Percentiles rank a stretch among this genome's conserved stretches.
Conservation (phyloP, 2,329 filamentous ascomycete species). For the Oidium heveae region DNA sequence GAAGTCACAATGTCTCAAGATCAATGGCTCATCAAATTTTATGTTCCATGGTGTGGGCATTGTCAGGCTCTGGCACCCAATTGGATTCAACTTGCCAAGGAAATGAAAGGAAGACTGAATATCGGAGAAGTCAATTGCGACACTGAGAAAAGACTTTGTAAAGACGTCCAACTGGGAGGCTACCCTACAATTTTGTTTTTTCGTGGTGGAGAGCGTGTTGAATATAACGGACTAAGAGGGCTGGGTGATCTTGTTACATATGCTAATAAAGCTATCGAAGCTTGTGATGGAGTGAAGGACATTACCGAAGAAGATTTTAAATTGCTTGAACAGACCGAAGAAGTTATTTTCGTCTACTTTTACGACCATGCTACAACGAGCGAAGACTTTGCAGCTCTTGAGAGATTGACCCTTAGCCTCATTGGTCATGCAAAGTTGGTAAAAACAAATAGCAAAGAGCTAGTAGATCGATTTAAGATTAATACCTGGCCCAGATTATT, state of each 20-base stretch:
- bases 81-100: constrained; percentile 73
- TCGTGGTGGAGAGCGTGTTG: constrained; percentile 69
- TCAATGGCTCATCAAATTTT: constrained; percentile 97
- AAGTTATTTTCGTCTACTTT: constrained; percentile 93
- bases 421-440: constrained; percentile 83
- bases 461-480: constrained; percentile 75
- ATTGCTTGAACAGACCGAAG: constrained; percentile 70
- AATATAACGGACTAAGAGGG: constrained; percentile 79
- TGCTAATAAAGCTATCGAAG: constrained; percentile 61
- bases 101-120: constrained; percentile 75
- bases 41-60: constrained; percentile 90
- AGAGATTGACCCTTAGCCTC: constrained; percentile 63
- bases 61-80: constrained; percentile 80
- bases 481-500: constrained; percentile 88
- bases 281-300: constrained; percentile 52
- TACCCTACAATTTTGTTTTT: constrained; percentile 90
- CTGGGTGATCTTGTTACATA: constrained; percentile 75
- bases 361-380: constrained; percentile 85
- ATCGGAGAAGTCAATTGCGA: constrained; percentile 95
- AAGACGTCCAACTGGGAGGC: constrained; percentile 53
- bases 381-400: constrained; percentile 76
- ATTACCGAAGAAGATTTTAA: constrained; percentile 55
- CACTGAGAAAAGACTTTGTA: constrained; percentile 63
- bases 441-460: constrained; percentile 56
- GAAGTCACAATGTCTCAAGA: constrained; percentile 69